Base-by-base conservation (phyloP, 306 rosid genomes). In the Oemleria cerasiformis region DNA sequence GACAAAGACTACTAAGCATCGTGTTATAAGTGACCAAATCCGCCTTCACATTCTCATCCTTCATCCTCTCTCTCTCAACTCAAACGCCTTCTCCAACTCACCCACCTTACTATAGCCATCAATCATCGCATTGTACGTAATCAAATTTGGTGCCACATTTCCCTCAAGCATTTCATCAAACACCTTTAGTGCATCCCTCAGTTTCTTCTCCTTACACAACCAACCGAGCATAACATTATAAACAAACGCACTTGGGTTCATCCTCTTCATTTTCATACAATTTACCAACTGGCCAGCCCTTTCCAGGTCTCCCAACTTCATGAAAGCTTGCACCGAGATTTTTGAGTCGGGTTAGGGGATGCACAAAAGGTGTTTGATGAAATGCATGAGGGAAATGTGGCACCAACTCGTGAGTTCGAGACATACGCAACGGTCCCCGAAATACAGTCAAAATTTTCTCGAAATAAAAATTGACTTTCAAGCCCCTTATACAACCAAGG, bases 41-140 rank as follows among this genome's bases (percentile, higher is more conserved):
- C 4, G 82, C 79, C 74, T 63, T 77, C 78, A 86, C 80, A 71
- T 86, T 78, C 39, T 73, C 77, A 9, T 56, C 66, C 82, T 73
- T 84, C 96, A 92, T 92, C 80, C 83, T 79, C 65, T 75, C 85
- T n/a, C n/a, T 63, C 73, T 88, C 82, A 90, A 79, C 48, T 74
- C 66, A 69, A 87, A 90, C 63, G 88, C 96, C 71, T 72, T 79
- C 50, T 84, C 92, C 62, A 85, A 21, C 53, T 85, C 86, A 70
- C 92, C 88, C 74, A 40, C 85, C 76, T 88, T 92, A 77, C 80
- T 90, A 57, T 78, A 88, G 58, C 95, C 96, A 77, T 82, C 88
- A 54, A 90, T 83, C 64, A 88, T 68, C 9, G 91, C 86, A 67
- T 92, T 92, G 63, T 82, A 86, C 1, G 89, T 90, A 36, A 90